Evolutionary conservation across 2,329 filamentous ascomycete species (phyloP).

Genomic region (Phaeosphaeriaceae sp.): DNA sequence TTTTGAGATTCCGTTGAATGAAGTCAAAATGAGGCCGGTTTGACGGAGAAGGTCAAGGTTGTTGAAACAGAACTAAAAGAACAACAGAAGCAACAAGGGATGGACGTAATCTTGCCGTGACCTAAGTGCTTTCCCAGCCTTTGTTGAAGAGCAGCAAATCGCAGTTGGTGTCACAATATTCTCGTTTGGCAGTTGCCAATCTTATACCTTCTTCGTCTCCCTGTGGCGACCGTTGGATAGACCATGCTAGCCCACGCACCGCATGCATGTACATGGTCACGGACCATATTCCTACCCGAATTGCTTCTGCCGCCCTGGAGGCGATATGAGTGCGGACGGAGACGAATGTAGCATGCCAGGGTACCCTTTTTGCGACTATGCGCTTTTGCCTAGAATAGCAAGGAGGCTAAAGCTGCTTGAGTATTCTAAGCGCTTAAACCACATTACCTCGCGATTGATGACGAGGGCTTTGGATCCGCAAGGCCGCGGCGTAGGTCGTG

Average conservation of each 20-base stretch:
- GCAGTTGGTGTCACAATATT: conserved; percentile 25
- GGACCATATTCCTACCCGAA: conserved; percentile 30
- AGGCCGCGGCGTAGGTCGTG: conserved; percentile 25
- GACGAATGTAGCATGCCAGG: conserved; percentile 36
- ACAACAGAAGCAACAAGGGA: neutral
- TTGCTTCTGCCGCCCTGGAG: conserved; percentile 22
- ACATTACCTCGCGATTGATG: conserved; percentile 24
- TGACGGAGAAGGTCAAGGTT: neutral
- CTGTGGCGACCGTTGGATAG: conserved; percentile 36
- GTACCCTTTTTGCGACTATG: conserved; percentile 24
- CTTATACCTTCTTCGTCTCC: conserved; percentile 37
- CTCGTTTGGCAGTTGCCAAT: conserved; percentile 26
- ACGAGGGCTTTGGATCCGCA: conserved; percentile 40
- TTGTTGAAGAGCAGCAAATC: conserved; percentile 14
- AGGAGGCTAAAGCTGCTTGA: conserved; percentile 32
- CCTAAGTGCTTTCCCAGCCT: neutral
- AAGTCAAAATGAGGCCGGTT: too few species aligned
- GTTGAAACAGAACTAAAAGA: neutral
- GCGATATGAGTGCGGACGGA: conserved; percentile 14
- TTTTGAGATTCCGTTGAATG: too few species aligned
- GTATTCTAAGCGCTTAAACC: conserved; percentile 35
- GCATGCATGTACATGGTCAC: conserved; percentile 37
- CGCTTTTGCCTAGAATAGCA: conserved; percentile 29
- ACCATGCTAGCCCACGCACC: conserved; percentile 36
- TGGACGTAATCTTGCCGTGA: neutral